phyloP scores from a whole-genome alignment of 2,329 filamentous ascomycete species.

The Magnaporthales sp. region DNA sequence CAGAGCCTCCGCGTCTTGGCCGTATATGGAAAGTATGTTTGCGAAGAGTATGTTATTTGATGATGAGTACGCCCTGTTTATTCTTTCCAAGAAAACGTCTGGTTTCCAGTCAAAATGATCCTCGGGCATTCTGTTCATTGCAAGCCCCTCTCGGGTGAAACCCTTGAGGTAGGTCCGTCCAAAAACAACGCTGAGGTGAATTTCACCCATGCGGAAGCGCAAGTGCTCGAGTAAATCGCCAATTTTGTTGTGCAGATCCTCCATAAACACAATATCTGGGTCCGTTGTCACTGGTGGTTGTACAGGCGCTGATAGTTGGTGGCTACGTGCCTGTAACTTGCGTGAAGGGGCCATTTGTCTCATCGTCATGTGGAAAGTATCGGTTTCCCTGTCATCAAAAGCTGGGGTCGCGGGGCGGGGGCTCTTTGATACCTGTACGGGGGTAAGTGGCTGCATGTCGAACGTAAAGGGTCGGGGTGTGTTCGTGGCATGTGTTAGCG shows the following conservation, averaged over 20 bases:
- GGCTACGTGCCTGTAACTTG: neutral
- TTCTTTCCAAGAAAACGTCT: conserved; percentile 6
- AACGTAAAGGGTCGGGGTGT: neutral
- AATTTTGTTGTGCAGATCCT: conserved; percentile 8
- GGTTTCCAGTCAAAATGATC: conserved; percentile 16
- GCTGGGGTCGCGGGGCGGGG: neutral
- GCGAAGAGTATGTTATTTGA: conserved; percentile 17
- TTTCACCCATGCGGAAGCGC: conserved; percentile 13
- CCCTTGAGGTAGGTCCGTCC: conserved; percentile 18
- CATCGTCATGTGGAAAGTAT: conserved; percentile 1
- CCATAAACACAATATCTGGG: conserved; percentile 2
- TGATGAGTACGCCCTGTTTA: conserved; percentile 10
- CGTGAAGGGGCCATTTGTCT: conserved; percentile 1
- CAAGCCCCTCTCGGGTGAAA: conserved; percentile 12
- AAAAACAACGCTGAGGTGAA: conserved; percentile 18
- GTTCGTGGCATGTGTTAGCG: no score
- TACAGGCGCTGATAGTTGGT: neutral
- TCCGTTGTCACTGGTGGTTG: neutral
- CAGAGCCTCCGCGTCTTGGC: conserved; percentile 7
- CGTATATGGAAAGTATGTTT: conserved; percentile 18
- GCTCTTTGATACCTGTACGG: neutral
- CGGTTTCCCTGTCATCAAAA: neutral
- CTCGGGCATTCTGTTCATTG: conserved; percentile 14
- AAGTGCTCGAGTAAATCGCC: conserved; percentile 10
- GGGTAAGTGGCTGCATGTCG: conserved; percentile 3